Percentiles rank a stretch among this genome's conserved stretches.
Evolutionary conservation across 2,329 filamentous ascomycete genomes (phyloP).

Genomic region (Hypocreales sp.): DNA sequence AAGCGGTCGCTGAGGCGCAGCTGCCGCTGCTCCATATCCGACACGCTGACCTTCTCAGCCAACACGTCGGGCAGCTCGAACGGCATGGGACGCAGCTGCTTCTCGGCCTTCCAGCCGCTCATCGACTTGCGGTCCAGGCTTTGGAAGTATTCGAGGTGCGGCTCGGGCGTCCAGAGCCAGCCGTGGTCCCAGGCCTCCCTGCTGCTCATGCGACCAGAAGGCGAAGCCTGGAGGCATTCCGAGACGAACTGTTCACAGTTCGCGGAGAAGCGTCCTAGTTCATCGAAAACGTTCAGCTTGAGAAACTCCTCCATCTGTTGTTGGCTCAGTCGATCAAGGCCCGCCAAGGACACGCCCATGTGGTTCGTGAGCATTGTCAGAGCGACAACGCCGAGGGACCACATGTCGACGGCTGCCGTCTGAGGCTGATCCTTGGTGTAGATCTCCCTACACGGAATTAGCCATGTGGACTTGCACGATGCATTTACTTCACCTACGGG

Average conservation of each 20-base stretch:
- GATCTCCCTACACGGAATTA: constrained; percentile 22
- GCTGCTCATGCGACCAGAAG: constrained; percentile 12
- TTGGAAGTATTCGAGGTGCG: constrained; percentile 15
- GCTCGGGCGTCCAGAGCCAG: constrained; percentile 17
- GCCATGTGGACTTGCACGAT: not conserved
- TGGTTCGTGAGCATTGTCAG: constrained; percentile 18
- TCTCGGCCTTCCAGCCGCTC: constrained; percentile 10
- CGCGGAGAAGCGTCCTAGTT: constrained; percentile 7
- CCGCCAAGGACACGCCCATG: constrained; percentile 6
- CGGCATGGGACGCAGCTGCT: constrained; percentile 17
- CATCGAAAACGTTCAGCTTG: constrained; percentile 4
- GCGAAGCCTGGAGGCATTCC: constrained; percentile 14
- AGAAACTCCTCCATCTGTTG: constrained; percentile 8
- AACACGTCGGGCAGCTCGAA: constrained; percentile 14
- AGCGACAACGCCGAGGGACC: constrained; percentile 33
- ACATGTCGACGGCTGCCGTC: constrained; percentile 31
- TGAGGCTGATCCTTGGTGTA: constrained; percentile 5
- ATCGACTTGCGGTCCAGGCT: constrained; percentile 14
- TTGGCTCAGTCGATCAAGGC: constrained; percentile 13
- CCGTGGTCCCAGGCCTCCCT: constrained; percentile 13
- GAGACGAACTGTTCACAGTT: constrained; percentile 14
- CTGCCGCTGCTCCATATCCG: not conserved
- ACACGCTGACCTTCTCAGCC: not conserved
- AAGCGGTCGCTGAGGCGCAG: not conserved
- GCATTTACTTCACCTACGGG: constrained; percentile 23